phyloP scores from a whole-genome alignment of 768 basidiomycete genomes.

The Trametes maxima region DNA sequence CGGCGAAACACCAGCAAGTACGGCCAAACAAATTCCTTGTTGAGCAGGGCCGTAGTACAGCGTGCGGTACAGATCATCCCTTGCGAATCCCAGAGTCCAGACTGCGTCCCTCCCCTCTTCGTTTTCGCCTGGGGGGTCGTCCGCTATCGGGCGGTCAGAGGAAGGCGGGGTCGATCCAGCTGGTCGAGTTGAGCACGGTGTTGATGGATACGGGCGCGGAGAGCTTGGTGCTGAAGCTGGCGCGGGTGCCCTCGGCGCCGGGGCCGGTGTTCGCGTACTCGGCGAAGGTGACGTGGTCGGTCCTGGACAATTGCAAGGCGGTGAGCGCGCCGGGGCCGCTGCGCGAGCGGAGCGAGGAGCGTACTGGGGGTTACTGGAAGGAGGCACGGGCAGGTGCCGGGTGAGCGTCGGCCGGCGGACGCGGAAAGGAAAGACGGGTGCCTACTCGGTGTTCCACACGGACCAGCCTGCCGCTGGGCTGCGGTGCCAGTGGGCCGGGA shows the following conservation, averaged over 20 bases:
- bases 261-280: slow-evolving; percentile 34
- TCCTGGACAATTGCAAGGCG: slow-evolving; percentile 15
- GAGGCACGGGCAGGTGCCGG: background rate
- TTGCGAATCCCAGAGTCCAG: no score
- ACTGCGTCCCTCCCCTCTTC: background rate
- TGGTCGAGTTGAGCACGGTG: slow-evolving; percentile 27
- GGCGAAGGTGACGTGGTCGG: slow-evolving; percentile 35
- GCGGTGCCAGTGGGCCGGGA: background rate
- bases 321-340: background rate
- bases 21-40: no score
- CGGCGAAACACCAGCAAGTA: background rate
- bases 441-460: slow-evolving; percentile 27
- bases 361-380: slow-evolving; percentile 29
- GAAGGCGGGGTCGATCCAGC: slow-evolving; percentile 27
- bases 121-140: background rate
- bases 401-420: background rate
- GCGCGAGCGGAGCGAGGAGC: background rate
- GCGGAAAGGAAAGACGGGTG: background rate
- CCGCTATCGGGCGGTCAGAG: slow-evolving; percentile 12
- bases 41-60: no score
- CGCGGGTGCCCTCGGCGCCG: slow-evolving; percentile 26
- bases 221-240: slow-evolving; percentile 33
- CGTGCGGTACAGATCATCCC: no score
- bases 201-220: slow-evolving; percentile 24
- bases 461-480: slow-evolving; percentile 32